These are phyloP conservation scores for Phlegmacium glaucopus DNA, from an alignment of 768 basidiomycete genomes.

Conservation along the genomic window DNA sequence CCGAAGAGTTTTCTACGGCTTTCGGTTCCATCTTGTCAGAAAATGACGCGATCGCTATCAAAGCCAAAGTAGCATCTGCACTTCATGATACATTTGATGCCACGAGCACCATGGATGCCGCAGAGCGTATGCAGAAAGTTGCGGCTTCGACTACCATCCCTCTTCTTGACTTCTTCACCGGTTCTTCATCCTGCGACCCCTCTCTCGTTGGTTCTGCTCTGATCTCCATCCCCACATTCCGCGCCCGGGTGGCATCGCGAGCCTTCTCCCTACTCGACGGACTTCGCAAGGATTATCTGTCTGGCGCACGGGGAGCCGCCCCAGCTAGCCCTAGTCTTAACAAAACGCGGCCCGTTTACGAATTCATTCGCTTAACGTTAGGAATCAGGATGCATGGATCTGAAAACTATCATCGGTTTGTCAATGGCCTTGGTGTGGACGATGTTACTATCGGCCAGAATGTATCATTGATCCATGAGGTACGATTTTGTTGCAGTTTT, in stretches of 20 bases:
- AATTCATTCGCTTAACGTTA: constrained; percentile 67
- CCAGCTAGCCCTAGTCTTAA: constrained; percentile 69
- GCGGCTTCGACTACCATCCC: constrained; percentile 58
- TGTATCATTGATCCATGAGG: constrained; percentile 77
- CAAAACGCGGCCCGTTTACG: constrained; percentile 70
- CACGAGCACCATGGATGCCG: constrained; percentile 70
- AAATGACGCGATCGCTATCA: constrained; percentile 28
- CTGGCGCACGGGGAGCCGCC: constrained; percentile 53
- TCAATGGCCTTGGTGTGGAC: constrained; percentile 61
- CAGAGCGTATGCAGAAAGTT: constrained; percentile 66
- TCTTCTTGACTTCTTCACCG: constrained; percentile 61
- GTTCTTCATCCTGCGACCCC: constrained; percentile 29
- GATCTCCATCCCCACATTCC: constrained; percentile 49
- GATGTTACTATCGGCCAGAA: constrained; percentile 69
- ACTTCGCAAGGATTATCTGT: constrained; percentile 55
- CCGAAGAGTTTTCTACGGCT: constrained; percentile 43
- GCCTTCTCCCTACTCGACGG: constrained; percentile 41
- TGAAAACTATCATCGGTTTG: constrained; percentile 63
- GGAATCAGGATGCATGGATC: constrained; percentile 81
- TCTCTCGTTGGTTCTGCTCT: constrained; percentile 27
- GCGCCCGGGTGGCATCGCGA: constrained; percentile 46
- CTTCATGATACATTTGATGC: constrained; percentile 56
- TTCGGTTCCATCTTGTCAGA: constrained; percentile 41
- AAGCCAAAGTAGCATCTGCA: constrained; percentile 33
- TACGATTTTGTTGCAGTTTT: constrained; percentile 25